Evolutionary conservation across 495 filamentous ascomycete genomes (phyloP).

Genomic region (Trichoderma reesei): DNA sequence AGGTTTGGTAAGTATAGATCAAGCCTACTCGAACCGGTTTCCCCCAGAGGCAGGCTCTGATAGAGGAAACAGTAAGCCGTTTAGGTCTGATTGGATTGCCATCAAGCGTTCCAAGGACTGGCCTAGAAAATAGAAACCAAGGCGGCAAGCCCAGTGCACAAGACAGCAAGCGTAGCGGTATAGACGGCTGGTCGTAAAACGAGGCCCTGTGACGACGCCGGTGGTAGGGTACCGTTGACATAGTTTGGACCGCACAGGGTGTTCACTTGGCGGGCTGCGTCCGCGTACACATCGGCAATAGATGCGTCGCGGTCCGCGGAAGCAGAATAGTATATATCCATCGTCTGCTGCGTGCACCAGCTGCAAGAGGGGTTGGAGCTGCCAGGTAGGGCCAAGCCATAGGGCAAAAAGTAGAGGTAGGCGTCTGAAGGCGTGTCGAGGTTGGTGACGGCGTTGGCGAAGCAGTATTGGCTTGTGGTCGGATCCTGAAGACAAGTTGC

Average conservation of each 20-base stretch:
- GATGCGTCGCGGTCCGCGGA: constrained; percentile 49
- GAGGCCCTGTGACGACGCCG: constrained; percentile 14
- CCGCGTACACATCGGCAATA: constrained; percentile 48
- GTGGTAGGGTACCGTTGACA: constrained; percentile 49
- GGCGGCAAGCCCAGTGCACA: not conserved
- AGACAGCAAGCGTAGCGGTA: not conserved
- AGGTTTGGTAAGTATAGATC: not conserved
- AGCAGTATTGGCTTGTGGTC: constrained; percentile 52
- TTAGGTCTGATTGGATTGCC: not conserved
- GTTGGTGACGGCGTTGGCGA: constrained; percentile 78
- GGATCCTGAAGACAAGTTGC: constrained; percentile 63
- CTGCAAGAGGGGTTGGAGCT: constrained; percentile 57
- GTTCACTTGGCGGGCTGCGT: constrained; percentile 57
- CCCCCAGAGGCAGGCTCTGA: no score
- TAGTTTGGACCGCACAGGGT: constrained; percentile 53
- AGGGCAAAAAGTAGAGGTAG: constrained; percentile 75
- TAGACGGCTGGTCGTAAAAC: not conserved
- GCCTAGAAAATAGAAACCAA: not conserved
- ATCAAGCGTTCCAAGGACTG: not conserved
- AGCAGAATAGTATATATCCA: constrained; percentile 55
- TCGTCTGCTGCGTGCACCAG: constrained; percentile 57
- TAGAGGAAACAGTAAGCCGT: not conserved
- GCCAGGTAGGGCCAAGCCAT: constrained; percentile 59
- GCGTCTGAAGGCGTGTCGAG: constrained; percentile 51
- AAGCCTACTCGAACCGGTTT: not conserved